Evolutionary conservation across 768 basidiomycete species (phyloP).

Genomic region (Boletus vinaceobasis): DNA sequence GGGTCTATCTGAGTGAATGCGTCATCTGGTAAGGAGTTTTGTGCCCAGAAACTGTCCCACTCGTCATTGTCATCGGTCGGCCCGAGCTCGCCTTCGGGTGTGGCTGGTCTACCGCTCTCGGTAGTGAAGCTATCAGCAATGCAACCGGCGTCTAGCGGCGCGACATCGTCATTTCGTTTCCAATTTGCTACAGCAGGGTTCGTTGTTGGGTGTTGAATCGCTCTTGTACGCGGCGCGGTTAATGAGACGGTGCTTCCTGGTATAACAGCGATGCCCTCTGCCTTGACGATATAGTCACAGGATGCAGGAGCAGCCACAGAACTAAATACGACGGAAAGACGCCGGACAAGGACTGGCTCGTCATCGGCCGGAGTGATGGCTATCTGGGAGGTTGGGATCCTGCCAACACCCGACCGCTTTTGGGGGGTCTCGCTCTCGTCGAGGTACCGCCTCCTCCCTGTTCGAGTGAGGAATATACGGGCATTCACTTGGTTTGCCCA

Average conservation of each 20-base stretch:
- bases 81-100: slow-evolving; percentile 27
- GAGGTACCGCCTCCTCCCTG: slow-evolving; percentile 61
- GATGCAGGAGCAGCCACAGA: slow-evolving; percentile 54
- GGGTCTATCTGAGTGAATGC: slow-evolving; percentile 25
- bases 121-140: slow-evolving; percentile 26
- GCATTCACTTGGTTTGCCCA: slow-evolving; percentile 94
- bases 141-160: slow-evolving; percentile 37
- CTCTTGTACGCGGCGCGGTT: not conserved
- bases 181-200: not conserved
- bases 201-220: slow-evolving; percentile 9
- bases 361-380: slow-evolving; percentile 31
- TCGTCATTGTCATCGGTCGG: slow-evolving; percentile 34
- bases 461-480: slow-evolving; percentile 79
- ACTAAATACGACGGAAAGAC: slow-evolving; percentile 76
- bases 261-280: slow-evolving; percentile 48
- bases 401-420: slow-evolving; percentile 22
- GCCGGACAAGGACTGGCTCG: slow-evolving; percentile 56
- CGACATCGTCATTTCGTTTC: slow-evolving; percentile 19
- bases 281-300: slow-evolving; percentile 73
- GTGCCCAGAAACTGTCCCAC: slow-evolving; percentile 48
- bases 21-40: slow-evolving; percentile 41
- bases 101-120: slow-evolving; percentile 10
- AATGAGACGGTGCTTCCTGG: slow-evolving; percentile 21
- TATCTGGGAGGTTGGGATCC: not conserved
- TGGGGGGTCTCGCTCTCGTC: slow-evolving; percentile 32